Evolutionary conservation across 2,329 filamentous ascomycete genomes (phyloP).

Genomic region (Cordyceps sp.): DNA sequence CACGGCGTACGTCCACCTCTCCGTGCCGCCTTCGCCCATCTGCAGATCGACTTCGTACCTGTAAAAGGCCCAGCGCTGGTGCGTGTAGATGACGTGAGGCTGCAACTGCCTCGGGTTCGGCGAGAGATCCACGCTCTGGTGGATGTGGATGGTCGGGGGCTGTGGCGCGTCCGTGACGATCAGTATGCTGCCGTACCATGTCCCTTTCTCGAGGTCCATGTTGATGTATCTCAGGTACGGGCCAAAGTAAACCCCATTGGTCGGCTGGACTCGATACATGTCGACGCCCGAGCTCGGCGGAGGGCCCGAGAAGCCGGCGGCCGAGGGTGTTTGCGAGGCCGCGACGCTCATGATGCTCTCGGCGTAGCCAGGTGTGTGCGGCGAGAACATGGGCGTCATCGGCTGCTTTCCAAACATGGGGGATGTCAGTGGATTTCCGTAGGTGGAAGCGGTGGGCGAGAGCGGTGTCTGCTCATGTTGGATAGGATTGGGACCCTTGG

Average conservation of each 20-base stretch:
- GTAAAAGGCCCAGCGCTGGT: constrained; percentile 92
- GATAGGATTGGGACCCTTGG: constrained; percentile 83
- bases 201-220: constrained; percentile 82
- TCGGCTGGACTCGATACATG: constrained; percentile 83
- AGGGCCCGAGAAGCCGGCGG: constrained; percentile 76
- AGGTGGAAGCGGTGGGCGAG: constrained; percentile 65
- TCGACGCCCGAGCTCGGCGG: constrained; percentile 79
- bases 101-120: constrained; percentile 83
- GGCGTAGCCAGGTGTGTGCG: constrained; percentile 69
- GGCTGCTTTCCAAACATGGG: constrained; percentile 41
- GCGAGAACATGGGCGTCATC: constrained; percentile 63
- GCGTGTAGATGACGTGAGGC: constrained; percentile 66
- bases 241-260: constrained; percentile 95
- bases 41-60: constrained; percentile 80
- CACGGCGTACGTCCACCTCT: constrained; percentile 94
- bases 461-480: constrained; percentile 68
- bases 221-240: constrained; percentile 92
- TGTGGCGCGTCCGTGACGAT: constrained; percentile 82
- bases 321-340: constrained; percentile 54
- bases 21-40: constrained; percentile 70
- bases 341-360: constrained; percentile 76
- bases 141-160: constrained; percentile 89
- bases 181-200: constrained; percentile 88
- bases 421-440: constrained; percentile 56
- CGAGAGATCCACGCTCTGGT: constrained; percentile 76